Conservation (phyloP, 495 filamentous ascomycete genomes). For the Xylaria curta region DNA sequence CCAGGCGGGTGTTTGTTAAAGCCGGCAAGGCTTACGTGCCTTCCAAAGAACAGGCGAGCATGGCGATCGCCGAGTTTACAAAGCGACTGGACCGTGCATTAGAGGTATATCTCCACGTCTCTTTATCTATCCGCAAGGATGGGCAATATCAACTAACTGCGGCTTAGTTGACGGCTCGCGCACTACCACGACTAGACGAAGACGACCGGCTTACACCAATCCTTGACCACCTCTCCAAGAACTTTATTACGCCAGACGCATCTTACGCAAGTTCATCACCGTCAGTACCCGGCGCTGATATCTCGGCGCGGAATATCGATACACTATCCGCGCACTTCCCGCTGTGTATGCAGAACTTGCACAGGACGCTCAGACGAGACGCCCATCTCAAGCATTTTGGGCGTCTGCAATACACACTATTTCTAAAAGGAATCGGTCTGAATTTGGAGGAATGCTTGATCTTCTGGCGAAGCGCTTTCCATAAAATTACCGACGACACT, state of each 20-base stretch:
- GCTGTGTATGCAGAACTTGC: conserved; percentile 90
- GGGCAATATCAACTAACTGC: conserved; percentile 24
- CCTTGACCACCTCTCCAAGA: conserved; percentile 87
- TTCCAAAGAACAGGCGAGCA: conserved; percentile 78
- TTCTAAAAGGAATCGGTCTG: conserved; percentile 96
- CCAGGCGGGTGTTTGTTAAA: conserved; percentile 74
- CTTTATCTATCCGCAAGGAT: not conserved
- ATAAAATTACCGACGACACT: conserved; percentile 82
- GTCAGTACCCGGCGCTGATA: conserved; percentile 65
- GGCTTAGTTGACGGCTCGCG: conserved; percentile 79
- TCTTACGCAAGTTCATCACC: conserved; percentile 66
- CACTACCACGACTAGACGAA: conserved; percentile 91
- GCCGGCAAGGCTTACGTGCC: conserved; percentile 92
- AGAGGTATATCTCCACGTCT: conserved; percentile 62
- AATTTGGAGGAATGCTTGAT: conserved; percentile 88
- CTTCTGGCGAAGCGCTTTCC: conserved; percentile 91
- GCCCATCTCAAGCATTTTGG: conserved; percentile 92
- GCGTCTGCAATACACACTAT: conserved; percentile 93
- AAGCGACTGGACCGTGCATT: conserved; percentile 76
- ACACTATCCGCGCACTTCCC: conserved; percentile 87
- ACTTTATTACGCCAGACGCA: conserved; percentile 89
- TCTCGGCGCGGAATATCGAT: conserved; percentile 82
- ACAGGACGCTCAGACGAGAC: conserved; percentile 81
- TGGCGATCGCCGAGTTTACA: conserved; percentile 89
- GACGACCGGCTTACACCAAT: conserved; percentile 96